Evolutionary conservation across 257 asterid genomes (phyloP).

Genomic region (Solanum tarapatanum): DNA sequence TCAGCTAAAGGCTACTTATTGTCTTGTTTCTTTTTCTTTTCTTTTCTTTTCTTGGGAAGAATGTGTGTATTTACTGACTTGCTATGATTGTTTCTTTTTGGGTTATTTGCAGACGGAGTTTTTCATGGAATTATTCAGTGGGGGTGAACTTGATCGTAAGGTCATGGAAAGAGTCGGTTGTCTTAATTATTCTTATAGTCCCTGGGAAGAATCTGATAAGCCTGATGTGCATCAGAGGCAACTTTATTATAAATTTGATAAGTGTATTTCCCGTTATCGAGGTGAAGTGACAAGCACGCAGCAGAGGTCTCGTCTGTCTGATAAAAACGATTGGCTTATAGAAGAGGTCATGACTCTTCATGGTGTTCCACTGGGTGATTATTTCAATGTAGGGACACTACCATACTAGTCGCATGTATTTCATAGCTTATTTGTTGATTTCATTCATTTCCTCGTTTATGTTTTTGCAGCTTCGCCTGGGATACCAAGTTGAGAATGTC

Average conservation of each 20-base stretch:
- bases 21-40: background rate
- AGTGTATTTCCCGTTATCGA: slow-evolving; percentile 60
- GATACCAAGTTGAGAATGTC: slow-evolving; percentile 73
- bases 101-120: slow-evolving; percentile 50
- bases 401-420: background rate
- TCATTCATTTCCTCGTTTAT: background rate
- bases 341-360: slow-evolving; percentile 98
- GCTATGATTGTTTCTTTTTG: background rate
- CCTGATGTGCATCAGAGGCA: slow-evolving; percentile 78
- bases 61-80: background rate
- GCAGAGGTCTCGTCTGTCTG: slow-evolving; percentile 62
- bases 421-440: background rate
- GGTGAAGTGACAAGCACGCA: slow-evolving; percentile 98
- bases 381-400: slow-evolving; percentile 49
- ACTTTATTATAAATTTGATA: slow-evolving; percentile 77
- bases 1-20: background rate
- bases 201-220: slow-evolving; percentile 94
- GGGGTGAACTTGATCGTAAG: slow-evolving; percentile 67
- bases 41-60: background rate
- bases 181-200: slow-evolving; percentile 65
- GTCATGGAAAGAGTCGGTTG: slow-evolving; percentile 95
- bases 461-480: slow-evolving; percentile 65
- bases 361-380: slow-evolving; percentile 92
- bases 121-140: slow-evolving; percentile 85
- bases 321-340: slow-evolving; percentile 65